phyloP scores from a whole-genome alignment of 768 basidiomycete species.

The Suillus paluster region DNA sequence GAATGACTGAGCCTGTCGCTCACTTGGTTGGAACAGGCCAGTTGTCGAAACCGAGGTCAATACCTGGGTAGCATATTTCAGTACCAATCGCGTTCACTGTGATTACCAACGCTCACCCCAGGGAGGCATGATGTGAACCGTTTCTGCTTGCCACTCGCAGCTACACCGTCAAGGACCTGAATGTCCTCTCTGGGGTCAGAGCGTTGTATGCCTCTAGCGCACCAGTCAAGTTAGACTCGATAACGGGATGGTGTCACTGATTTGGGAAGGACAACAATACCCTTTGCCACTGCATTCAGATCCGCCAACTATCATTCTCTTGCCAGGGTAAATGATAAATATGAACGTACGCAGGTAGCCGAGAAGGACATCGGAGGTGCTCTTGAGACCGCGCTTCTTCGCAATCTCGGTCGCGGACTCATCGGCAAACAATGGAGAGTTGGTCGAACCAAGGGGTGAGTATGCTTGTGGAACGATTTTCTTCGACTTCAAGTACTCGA shows the following conservation, averaged over 20 bases:
- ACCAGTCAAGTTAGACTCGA: slow-evolving; percentile 61
- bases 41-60: slow-evolving; percentile 72
- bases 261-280: slow-evolving; percentile 71
- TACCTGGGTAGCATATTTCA: slow-evolving; percentile 40
- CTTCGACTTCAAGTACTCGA: slow-evolving; percentile 64
- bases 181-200: slow-evolving; percentile 59
- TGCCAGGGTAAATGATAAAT: background rate
- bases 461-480: slow-evolving; percentile 78
- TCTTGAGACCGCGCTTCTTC: slow-evolving; percentile 52
- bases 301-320: background rate
- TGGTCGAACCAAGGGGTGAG: slow-evolving; percentile 76
- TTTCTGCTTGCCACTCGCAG: slow-evolving; percentile 65
- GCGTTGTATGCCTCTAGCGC: slow-evolving; percentile 50
- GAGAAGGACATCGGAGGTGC: slow-evolving; percentile 58
- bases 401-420: slow-evolving; percentile 64
- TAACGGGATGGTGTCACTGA: slow-evolving; percentile 74
- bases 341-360: slow-evolving; percentile 60
- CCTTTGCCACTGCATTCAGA: slow-evolving; percentile 58
- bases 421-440: slow-evolving; percentile 68
- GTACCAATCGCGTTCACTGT: slow-evolving; percentile 12
- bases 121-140: slow-evolving; percentile 66
- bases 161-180: slow-evolving; percentile 57
- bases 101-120: slow-evolving; percentile 60
- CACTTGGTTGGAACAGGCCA: slow-evolving; percentile 41
- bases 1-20: background rate